Percentiles rank a stretch among this genome's conserved stretches.
phyloP scores from a whole-genome alignment of 148 eudicot genomes.

The Suaeda aralocaspica region DNA sequence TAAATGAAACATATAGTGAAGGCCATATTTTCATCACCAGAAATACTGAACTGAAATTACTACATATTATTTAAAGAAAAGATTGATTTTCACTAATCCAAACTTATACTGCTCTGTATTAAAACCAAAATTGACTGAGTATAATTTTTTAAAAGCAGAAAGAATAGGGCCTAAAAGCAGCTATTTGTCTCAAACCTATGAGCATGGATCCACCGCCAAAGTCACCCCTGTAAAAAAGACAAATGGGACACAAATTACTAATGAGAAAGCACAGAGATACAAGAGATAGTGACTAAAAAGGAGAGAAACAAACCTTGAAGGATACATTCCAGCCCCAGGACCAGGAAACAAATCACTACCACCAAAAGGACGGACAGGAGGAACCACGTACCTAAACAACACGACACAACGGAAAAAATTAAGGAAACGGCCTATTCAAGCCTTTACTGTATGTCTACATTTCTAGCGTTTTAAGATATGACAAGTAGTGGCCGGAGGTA shows the following conservation, averaged over 20 bases:
- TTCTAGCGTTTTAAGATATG: neutral
- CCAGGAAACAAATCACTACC: constrained; percentile 78
- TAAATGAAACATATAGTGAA: neutral
- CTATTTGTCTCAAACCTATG: constrained; percentile 43
- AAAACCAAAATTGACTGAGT: too few species aligned
- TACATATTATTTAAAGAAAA: too few species aligned
- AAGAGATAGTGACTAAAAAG: constrained; percentile 1
- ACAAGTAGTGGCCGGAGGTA: neutral
- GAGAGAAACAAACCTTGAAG: constrained; percentile 48
- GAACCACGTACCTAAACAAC: constrained; percentile 39
- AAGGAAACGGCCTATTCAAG: neutral
- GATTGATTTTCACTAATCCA: too few species aligned
- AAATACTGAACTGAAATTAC: too few species aligned
- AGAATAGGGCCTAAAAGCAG: neutral
- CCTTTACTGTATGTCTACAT: too few species aligned
- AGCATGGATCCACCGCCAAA: constrained; percentile 75
- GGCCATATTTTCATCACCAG: too few species aligned
- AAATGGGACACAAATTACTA: neutral
- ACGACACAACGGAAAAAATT: neutral
- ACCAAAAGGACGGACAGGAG: constrained; percentile 61
- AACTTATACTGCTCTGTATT: too few species aligned
- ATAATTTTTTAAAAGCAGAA: too few species aligned
- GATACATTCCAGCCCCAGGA: constrained; percentile 79
- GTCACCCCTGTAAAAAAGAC: constrained; percentile 48
- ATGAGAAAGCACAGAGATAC: neutral